Percentiles rank a stretch among this genome's conserved stretches.
Evolutionary conservation across 176 grass and related monocot genomes (phyloP).

Genomic region (Bothriochloa decipiens): DNA sequence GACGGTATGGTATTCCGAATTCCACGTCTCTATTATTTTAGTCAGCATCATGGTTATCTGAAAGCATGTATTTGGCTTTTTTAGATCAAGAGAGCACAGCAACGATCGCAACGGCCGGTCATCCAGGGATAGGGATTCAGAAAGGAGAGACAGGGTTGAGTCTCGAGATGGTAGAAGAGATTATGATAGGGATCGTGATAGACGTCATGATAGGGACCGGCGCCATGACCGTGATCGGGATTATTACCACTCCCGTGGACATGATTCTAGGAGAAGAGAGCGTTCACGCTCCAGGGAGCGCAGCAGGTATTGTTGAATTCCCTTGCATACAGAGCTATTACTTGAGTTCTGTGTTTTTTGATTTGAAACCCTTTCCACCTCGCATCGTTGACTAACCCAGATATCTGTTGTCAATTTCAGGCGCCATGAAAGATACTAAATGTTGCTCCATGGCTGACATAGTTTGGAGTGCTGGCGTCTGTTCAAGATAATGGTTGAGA

Average conservation of each 20-base stretch:
- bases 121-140: slow-evolving; percentile 65
- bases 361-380: background rate
- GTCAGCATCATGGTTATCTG: background rate
- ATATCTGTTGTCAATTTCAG: slow-evolving; percentile 33
- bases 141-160: slow-evolving; percentile 65
- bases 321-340: background rate
- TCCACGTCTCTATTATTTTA: slow-evolving; percentile 19
- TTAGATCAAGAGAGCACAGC: slow-evolving; percentile 83
- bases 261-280: slow-evolving; percentile 80
- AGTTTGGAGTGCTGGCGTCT: slow-evolving; percentile 20
- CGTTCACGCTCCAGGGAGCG: slow-evolving; percentile 79
- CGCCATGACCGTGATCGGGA: slow-evolving; percentile 71
- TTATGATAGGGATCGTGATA: slow-evolving; percentile 76
- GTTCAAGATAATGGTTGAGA: background rate
- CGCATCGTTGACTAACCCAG: background rate
- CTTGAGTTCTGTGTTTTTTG: background rate
- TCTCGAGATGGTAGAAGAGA: slow-evolving; percentile 64
- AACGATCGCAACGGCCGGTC: slow-evolving; percentile 58
- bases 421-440: slow-evolving; percentile 51
- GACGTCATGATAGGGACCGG: slow-evolving; percentile 64
- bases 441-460: slow-evolving; percentile 6
- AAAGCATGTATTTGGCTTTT: slow-evolving; percentile 7
- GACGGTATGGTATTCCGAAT: slow-evolving; percentile 37
- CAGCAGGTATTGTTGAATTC: slow-evolving; percentile 64
- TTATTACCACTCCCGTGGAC: slow-evolving; percentile 50